A percentile compares a stretch with the other conserved stretches of the same genome.
Conservation (phyloP, 2,329 filamentous ascomycete genomes). For the Colletotrichum paranaense region DNA sequence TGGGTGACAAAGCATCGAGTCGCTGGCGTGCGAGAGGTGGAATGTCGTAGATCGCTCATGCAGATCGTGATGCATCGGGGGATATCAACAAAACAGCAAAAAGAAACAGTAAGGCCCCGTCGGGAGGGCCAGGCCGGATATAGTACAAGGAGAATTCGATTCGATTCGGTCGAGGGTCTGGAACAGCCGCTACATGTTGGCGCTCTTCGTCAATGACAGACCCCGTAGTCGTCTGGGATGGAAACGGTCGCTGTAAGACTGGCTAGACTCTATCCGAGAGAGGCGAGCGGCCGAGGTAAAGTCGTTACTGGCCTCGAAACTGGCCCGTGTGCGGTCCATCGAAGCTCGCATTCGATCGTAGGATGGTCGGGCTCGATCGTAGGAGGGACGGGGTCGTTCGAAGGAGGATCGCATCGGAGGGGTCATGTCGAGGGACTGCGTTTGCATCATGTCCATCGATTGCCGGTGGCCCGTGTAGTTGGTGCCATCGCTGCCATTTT, state of each 20-base stretch:
- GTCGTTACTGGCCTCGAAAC: constrained; percentile 88
- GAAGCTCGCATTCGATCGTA: constrained; percentile 88
- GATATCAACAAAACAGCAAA: constrained; percentile 49
- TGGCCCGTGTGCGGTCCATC: constrained; percentile 85
- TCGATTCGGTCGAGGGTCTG: not conserved
- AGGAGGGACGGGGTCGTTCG: constrained; percentile 60
- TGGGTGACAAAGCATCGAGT: constrained; percentile 34
- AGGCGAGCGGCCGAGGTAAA: constrained; percentile 92
- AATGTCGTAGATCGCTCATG: constrained; percentile 60
- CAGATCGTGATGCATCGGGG: constrained; percentile 58
- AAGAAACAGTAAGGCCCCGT: constrained; percentile 36
- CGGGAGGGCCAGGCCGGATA: constrained; percentile 35
- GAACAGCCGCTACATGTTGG: constrained; percentile 46
- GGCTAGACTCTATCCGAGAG: constrained; percentile 82
- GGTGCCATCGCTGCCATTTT: constrained; percentile 94
- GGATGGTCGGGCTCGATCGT: constrained; percentile 81
- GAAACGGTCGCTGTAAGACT: constrained; percentile 54
- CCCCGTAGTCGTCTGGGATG: constrained; percentile 54
- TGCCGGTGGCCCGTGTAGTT: constrained; percentile 80
- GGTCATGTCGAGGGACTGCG: constrained; percentile 38
- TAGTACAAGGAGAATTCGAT: constrained; percentile 40
- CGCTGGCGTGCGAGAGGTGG: constrained; percentile 34
- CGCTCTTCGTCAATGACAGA: constrained; percentile 55
- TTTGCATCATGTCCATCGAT: constrained; percentile 62
- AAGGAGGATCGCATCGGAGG: constrained; percentile 40